Percentiles rank a stretch among this genome's conserved stretches.
These are phyloP conservation scores for Fusarium coicis DNA, from an alignment of 2,329 filamentous ascomycete species.

Conservation along the genomic window DNA sequence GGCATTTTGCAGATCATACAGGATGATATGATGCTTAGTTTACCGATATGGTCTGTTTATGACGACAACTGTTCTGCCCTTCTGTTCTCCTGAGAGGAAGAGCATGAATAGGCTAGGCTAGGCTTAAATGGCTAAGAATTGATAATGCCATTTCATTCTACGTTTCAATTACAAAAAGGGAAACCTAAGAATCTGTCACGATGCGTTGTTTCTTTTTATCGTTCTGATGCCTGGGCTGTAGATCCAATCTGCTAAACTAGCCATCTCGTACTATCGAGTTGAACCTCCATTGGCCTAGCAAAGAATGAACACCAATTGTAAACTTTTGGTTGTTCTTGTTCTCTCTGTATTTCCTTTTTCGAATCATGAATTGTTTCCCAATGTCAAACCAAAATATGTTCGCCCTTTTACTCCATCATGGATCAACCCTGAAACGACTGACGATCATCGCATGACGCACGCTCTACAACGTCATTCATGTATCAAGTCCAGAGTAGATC, in stretches of 20 bases:
- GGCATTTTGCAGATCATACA: constrained; percentile 1
- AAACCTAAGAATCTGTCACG: not conserved
- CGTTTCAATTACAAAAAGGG: not conserved
- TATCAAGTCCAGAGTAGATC: not conserved
- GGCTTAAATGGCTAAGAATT: not conserved
- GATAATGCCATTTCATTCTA: not conserved
- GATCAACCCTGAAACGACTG: constrained; percentile 1
- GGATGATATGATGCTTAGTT: not conserved
- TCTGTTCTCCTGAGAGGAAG: not conserved
- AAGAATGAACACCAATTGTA: not conserved
- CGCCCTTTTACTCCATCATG: not conserved
- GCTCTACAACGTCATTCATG: constrained; percentile 21
- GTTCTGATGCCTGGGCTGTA: not conserved
- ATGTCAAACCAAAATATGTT: not conserved
- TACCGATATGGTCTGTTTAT: constrained; percentile 15
- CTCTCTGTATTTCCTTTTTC: not conserved
- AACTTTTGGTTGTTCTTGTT: not conserved
- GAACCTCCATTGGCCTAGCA: not conserved
- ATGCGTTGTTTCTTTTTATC: not conserved
- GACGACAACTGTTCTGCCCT: not conserved
- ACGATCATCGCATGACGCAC: constrained; percentile 17
- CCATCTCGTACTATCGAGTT: not conserved
- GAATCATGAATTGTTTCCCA: not conserved
- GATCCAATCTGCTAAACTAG: not conserved
- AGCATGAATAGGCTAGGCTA: not conserved